Conservation (phyloP, 805 yeast genomes). For the Isabelozyma heimii region DNA sequence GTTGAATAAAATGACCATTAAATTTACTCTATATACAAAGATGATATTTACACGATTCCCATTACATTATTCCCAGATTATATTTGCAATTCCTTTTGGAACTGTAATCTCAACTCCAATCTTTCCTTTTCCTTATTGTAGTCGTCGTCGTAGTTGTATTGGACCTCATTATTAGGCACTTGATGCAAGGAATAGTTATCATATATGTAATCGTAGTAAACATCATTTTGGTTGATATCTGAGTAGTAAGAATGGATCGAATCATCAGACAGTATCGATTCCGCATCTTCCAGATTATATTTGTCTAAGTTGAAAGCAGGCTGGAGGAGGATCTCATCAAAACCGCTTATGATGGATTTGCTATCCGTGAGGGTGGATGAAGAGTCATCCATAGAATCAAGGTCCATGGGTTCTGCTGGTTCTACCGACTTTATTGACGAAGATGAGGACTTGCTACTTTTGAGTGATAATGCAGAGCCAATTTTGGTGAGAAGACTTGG, state of each 20-base stretch:
- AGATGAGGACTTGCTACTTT: slow-evolving; percentile 6
- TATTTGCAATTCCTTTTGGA: slow-evolving; percentile 30
- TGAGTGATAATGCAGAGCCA: slow-evolving; percentile 10
- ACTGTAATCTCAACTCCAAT: slow-evolving; percentile 36
- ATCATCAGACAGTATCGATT: slow-evolving; percentile 14
- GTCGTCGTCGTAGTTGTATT: slow-evolving; percentile 5
- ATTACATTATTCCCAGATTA: slow-evolving; percentile 1
- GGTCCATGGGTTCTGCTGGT: neutral
- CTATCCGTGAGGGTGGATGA: neutral
- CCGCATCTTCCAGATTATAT: slow-evolving; percentile 13
- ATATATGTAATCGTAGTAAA: neutral
- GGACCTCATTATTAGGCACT: slow-evolving; percentile 8
- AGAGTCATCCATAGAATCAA: neutral
- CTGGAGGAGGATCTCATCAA: slow-evolving; percentile 25
- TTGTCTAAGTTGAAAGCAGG: slow-evolving; percentile 8
- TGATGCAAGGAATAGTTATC: neutral
- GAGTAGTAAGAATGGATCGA: slow-evolving; percentile 17
- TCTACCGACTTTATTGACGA: neutral
- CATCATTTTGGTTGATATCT: slow-evolving; percentile 9
- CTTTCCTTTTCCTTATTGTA: slow-evolving; percentile 31
- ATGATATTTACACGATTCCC: too few species aligned
- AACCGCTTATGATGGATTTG: slow-evolving; percentile 7
- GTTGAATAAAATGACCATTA: too few species aligned
- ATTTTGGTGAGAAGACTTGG: slow-evolving; percentile 4
- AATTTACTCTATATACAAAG: too few species aligned